Conservation (phyloP, 257 asterid genomes). For the Oldenlandia corymbosa region DNA sequence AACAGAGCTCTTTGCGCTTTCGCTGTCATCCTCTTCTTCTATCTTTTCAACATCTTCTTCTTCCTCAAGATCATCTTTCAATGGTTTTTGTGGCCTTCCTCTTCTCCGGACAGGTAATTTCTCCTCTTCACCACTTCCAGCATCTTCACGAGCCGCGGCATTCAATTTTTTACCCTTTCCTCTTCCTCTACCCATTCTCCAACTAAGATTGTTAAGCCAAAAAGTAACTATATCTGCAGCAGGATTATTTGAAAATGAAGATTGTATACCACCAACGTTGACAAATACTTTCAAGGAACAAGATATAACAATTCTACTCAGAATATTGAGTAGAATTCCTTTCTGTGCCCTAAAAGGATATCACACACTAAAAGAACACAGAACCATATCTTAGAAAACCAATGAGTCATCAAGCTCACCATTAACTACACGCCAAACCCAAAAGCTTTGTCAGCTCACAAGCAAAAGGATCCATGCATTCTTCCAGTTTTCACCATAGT, state of each 20-base stretch:
- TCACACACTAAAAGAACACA: neutral
- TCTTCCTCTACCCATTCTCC: constrained; percentile 69
- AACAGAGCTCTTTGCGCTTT: constrained; percentile 30
- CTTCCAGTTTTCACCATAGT: constrained; percentile 14
- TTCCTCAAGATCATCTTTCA: constrained; percentile 46
- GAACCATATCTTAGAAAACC: constrained; percentile 1
- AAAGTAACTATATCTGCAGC: constrained; percentile 34
- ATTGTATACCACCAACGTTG: neutral
- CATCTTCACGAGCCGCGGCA: constrained; percentile 37
- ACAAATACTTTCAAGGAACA: neutral
- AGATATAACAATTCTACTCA: neutral
- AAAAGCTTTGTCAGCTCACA: constrained; percentile 1
- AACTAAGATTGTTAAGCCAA: constrained; percentile 19
- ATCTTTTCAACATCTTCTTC: constrained; percentile 46
- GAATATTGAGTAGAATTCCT: neutral
- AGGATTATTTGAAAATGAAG: constrained; percentile 2
- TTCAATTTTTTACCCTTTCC: constrained; percentile 65
- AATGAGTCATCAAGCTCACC: neutral
- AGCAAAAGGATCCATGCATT: constrained; percentile 11
- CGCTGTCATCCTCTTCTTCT: constrained; percentile 42
- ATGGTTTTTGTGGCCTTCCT: constrained; percentile 68
- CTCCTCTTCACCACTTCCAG: constrained; percentile 69
- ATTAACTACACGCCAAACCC: neutral
- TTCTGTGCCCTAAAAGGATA: constrained; percentile 1
- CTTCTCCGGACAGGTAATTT: constrained; percentile 54